Evolutionary conservation across 192 early-diverging fungal genomes (phyloP), one percentile per base, ranked within the genome.

Genomic region (Coemansia sp.): DNA sequence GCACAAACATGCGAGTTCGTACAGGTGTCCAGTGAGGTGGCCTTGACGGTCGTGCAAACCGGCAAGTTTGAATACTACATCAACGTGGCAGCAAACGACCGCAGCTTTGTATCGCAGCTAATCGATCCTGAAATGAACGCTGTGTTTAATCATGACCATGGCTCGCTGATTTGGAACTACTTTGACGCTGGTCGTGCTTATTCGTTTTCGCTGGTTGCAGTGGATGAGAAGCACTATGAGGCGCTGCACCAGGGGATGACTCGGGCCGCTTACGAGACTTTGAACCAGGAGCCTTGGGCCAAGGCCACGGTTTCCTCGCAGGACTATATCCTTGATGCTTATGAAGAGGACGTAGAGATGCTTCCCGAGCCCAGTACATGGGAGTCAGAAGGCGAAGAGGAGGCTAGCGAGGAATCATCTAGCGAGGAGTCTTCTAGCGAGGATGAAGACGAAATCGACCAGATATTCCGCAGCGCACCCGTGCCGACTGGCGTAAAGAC

Each of bases 131-230:
- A 73, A 20, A 91, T 94, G 87, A 86, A 89, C 51, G 82, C 86
- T 0, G 81, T 87, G 19, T 94, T 91, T 64, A 91, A 82, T 68
- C 50, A 81, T 44, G 78, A 84, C 58, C 72, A 84, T 43, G 55
- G 43, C 13, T 86, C 90, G n/a, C 87, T 94, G 42, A 86, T 90
- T 45, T 96, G 91, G 91, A 84, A 87, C 65, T 89, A 85, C 61
- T 83, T 82, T 68, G 84, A 89, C 28, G 55, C 61, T 13, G 59
- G 59, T 33, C 58, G 66, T 12, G 75, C 88, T 1, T 89, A 87
- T 59, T 91, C 94, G 10, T 93, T 88, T 79, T 84, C 88, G 36
- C 50, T 96, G 19, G 75, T 80, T 11, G 88, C 93, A 50, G 57
- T 55, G 3, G 82, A 81, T 38, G 68, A 56, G 23, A 78, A 52